These are phyloP conservation scores for Aspergillus puulaauensis DNA, from an alignment of 2,329 filamentous ascomycete genomes.

Conservation along the genomic window DNA sequence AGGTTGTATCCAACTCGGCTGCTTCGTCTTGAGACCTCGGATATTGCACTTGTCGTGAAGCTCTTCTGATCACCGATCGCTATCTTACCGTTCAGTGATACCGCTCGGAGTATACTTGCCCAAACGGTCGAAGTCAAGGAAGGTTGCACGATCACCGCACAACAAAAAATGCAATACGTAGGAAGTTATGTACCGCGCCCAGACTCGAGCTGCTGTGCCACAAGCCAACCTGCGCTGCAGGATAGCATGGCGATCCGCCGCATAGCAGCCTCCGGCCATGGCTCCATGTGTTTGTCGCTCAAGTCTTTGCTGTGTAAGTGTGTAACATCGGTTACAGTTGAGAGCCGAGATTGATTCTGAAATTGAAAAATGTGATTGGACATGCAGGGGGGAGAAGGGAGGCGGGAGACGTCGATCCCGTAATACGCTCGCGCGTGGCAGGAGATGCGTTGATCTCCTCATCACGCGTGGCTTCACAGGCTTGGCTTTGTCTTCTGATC, in stretches of 20 bases:
- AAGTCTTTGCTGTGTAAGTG: constrained; percentile 5
- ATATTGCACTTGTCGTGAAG: not conserved
- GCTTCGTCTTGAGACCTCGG: not conserved
- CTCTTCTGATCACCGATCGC: not conserved
- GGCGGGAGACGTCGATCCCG: constrained; percentile 12
- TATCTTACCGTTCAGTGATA: not conserved
- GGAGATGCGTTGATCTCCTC: constrained; percentile 10
- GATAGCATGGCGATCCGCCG: constrained; percentile 8
- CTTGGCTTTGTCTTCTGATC: constrained; percentile 5
- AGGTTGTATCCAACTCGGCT: not conserved
- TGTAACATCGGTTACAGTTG: constrained; percentile 2
- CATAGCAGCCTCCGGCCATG: constrained; percentile 1
- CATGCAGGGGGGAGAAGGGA: constrained; percentile 6
- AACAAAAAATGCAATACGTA: not conserved
- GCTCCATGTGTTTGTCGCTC: constrained; percentile 15
- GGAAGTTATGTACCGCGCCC: not conserved
- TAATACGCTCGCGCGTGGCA: constrained; percentile 14
- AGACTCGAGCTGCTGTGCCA: not conserved
- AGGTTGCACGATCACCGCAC: not conserved
- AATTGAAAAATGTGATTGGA: constrained; percentile 8
- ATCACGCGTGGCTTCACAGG: constrained; percentile 12
- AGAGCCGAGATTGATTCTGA: not conserved
- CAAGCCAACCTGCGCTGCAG: not conserved
- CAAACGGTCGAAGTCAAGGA: not conserved
- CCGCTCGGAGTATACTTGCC: not conserved